Evolutionary conservation across 352 stramenopile species (phyloP), one percentile per base, ranked within the genome.

Genomic region (Blastocystis sp.): DNA sequence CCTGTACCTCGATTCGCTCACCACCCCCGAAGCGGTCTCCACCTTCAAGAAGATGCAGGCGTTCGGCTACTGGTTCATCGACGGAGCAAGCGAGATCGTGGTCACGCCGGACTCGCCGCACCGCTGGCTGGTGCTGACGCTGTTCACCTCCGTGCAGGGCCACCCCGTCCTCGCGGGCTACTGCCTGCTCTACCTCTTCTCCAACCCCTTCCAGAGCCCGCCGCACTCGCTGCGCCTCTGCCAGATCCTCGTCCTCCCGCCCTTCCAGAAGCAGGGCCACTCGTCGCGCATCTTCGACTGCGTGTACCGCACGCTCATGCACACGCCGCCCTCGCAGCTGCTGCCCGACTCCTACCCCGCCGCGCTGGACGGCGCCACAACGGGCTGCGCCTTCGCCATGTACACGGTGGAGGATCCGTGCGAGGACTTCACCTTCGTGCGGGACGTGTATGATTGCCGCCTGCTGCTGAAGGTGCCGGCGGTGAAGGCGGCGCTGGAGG

Each of bases 341-440:
- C 71, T 81, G 48, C 71, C 71, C 48, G 38, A 81, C 24, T 63
- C 71, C 6, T 81, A 81, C 48, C 66, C 66, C 9, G 2, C 10
- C 11, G 40, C 48, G 28, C 0, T 0, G 48, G 59, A 81, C 14
- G 48, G 38, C 28, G 28, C 28, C 42, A n/a, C 0, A 19, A 24
- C 38, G 9, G 17, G 24, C 3, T 81, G 71, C 45, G 48, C 48
- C 24, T 81, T 63, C n/a, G 38, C 48, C 19, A 81, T 81, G 71
- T 66, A 66, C 48, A 81, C 71, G 28, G 48, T 81, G 48, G 71
- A 81, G 71, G 71, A 81, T 66, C 71, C 71, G 28, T 81, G 71
- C 45, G 48, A 64, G 42, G 48, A 81, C 21, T 81, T 57, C 45
- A 81, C 71, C 17, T 81, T 81, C 34, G 71, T 81, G 21, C 48